Conservation (phyloP, 2,329 filamentous ascomycete species). For the Pyrenochaeta sp. region DNA sequence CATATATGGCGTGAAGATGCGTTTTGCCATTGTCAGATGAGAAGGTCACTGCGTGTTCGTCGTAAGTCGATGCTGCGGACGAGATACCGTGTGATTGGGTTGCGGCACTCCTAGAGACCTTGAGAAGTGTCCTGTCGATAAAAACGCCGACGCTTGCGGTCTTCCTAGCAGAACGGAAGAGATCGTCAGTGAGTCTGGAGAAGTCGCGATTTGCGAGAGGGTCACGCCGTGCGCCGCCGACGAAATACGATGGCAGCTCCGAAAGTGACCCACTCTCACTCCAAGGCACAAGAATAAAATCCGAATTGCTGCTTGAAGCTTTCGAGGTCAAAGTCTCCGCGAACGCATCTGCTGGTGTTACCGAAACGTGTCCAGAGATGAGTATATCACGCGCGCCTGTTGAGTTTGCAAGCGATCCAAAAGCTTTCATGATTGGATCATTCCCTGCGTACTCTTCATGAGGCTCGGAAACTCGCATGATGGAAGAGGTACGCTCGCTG, state of each 20-base stretch:
- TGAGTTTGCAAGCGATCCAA: constrained; percentile 71
- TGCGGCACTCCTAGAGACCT: not conserved
- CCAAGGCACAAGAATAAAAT: constrained; percentile 75
- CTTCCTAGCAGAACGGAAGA: not conserved
- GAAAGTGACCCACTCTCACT: constrained; percentile 69
- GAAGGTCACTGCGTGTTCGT: not conserved
- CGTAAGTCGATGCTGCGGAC: not conserved
- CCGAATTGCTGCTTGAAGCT: constrained; percentile 58
- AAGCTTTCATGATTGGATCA: constrained; percentile 87
- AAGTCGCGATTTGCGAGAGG: constrained; percentile 2
- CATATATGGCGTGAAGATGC: not conserved
- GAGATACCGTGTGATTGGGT: not conserved
- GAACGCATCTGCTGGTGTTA: constrained; percentile 78
- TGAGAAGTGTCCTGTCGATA: constrained; percentile 1
- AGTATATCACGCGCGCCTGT: constrained; percentile 68
- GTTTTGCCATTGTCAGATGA: not conserved
- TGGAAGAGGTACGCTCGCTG: constrained; percentile 86
- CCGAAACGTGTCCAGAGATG: constrained; percentile 77
- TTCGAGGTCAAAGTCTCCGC: constrained; percentile 75
- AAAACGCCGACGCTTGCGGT: not conserved
- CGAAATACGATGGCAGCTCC: not conserved
- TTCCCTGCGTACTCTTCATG: constrained; percentile 63
- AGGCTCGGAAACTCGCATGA: constrained; percentile 86
- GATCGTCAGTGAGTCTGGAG: not conserved
- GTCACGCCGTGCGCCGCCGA: not conserved